Conservation (phyloP, 805 yeast species). For the Barnettozyma sucrosica region DNA sequence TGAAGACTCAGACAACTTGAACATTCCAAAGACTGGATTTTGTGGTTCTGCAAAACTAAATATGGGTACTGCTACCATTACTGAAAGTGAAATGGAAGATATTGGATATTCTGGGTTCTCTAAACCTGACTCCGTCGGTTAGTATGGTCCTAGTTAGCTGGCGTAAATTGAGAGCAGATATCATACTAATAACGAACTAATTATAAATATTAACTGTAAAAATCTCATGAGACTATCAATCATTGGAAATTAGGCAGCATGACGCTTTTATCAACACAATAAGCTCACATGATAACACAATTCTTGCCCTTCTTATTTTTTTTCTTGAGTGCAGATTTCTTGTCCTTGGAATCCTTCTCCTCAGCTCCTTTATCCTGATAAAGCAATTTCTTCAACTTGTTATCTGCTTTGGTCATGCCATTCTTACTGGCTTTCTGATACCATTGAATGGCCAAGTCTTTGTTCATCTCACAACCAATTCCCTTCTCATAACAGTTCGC, state of each 20-base stretch:
- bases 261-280: background rate
- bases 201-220: background rate
- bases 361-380: background rate
- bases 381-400: constrained; percentile 24
- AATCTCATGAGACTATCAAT: no score
- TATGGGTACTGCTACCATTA: background rate
- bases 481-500: constrained; percentile 86
- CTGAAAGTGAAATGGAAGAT: background rate
- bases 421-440: constrained; percentile 64
- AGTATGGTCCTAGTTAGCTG: no score
- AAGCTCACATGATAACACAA: constrained; percentile 20
- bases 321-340: constrained; percentile 5
- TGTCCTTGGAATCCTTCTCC: constrained; percentile 7
- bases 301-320: constrained; percentile 18
- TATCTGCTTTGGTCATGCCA: constrained; percentile 46
- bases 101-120: background rate
- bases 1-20: constrained; percentile 3
- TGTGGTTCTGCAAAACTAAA: background rate
- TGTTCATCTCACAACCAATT: constrained; percentile 67
- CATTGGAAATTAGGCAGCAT: no score
- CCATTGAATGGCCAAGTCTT: constrained; percentile 63
- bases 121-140: background rate
- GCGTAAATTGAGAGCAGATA: no score
- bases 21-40: constrained; percentile 1
- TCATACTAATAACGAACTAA: background rate